These are phyloP conservation scores for Stemphylium lycopersici DNA, from an alignment of 2,329 filamentous ascomycete species.

Conservation along the genomic window DNA sequence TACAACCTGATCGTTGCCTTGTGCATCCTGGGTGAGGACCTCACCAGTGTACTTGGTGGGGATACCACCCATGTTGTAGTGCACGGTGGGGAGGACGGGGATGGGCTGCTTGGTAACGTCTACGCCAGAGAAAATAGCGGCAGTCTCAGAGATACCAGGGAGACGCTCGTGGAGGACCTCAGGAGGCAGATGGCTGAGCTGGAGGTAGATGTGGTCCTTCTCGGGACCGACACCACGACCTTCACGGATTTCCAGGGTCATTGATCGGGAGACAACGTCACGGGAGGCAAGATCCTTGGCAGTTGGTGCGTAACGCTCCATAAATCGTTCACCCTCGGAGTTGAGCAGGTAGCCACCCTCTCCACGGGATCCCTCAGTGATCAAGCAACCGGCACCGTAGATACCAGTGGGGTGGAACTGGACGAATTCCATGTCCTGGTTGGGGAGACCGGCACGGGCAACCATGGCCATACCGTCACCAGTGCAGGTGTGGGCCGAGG, in stretches of 20 bases:
- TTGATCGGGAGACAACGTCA: constrained; percentile 95
- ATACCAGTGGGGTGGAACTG: constrained; percentile 99
- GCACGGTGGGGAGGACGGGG: constrained; percentile 92
- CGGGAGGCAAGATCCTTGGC: constrained; percentile 97
- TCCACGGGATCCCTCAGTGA: constrained; percentile 96
- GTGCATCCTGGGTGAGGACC: constrained; percentile 84
- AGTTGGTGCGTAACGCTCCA: constrained; percentile 97
- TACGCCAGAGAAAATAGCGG: constrained; percentile 94
- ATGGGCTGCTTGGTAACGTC: constrained; percentile 98
- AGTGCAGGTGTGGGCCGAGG: constrained; percentile 96
- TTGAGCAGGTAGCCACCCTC: constrained; percentile 98
- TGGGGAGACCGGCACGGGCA: constrained; percentile 92
- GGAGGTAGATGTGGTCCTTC: constrained; percentile 98
- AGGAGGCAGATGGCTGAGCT: constrained; percentile 91
- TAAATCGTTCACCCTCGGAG: constrained; percentile 97
- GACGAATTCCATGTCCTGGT: constrained; percentile 99
- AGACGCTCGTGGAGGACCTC: constrained; percentile 95
- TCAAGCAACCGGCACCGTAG: constrained; percentile 94
- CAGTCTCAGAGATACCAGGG: constrained; percentile 97
- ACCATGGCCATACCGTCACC: constrained; percentile 99
- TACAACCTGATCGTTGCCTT: constrained; percentile 90
- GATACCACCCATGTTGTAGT: constrained; percentile 99
- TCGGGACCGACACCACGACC: constrained; percentile 95
- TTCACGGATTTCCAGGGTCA: constrained; percentile 98
- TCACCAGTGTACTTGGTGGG: constrained; percentile 97